Evolutionary conservation across 2,329 filamentous ascomycete species (phyloP), one percentile per base, ranked within the genome.

Genomic region (Paecilomyces sp.): DNA sequence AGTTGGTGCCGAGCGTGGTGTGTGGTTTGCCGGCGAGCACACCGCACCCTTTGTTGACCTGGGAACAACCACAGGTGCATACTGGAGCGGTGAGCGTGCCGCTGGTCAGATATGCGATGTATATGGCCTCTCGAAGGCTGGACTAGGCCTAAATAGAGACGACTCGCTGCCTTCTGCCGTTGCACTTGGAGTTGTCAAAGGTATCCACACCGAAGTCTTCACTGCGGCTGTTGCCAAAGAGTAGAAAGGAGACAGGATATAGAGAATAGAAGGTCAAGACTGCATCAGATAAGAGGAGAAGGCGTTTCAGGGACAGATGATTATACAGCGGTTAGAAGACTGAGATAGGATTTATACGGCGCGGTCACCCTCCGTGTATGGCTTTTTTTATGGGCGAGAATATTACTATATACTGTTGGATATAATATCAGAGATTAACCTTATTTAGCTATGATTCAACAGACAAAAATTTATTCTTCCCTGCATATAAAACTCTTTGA

Each of bases 31-130:
- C 0, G 92, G 51, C 8, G 51, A 96, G 75, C 92, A 96, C 75
- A 96, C 91, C 24, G 88, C 91, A 58, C 92, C 92, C 3, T 96
- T 96, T 77, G 87, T 95, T 30, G 92, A 90, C 11, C 74, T 97
- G 62, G 93, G 92, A 0, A 97, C 92, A 3, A 89, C 88, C 12
- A 95, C 91, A 0, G 93, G 93, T 0, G 93, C 93, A 11, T 97
- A 91, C 73, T 96, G 91, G 91, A 91, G 89, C 71, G 92, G 92
- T 1, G 91, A 96, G 77, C 83, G 82, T 22, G 89, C 92, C 34
- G 92, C 83, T 1, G 82, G 79, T 71, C 83, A 86, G 69, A 66
- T 79, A 54, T 75, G 71, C 60, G 61, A 64, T 34, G 24, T 64
- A 1, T 65, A 68, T 60, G 67, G 67, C 1, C 58, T 75, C 53